Base-by-base conservation (phyloP, 78 protist genomes). In the Dictyostelium citrinum region DNA sequence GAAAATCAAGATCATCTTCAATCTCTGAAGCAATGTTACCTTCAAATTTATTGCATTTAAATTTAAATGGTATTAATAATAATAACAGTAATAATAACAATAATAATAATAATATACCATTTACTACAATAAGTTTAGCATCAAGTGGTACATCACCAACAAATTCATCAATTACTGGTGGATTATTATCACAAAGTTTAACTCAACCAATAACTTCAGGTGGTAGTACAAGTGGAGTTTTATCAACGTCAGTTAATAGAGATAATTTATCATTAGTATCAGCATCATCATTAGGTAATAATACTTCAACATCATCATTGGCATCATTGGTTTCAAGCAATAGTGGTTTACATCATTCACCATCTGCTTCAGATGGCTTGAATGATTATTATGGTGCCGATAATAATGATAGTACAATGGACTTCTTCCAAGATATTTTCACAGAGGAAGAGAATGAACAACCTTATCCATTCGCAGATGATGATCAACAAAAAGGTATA, bases 391-490 rank as follows among this genome's bases (percentile, higher is more conserved):
- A 17, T 10, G 51, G 43, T 27, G 86, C 2, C 2, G 27, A 5
- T 33, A 20, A 55, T 27, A 72, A 12, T 17, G 74, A 16, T 37
- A 24, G 58, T 35, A 55, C 70, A 16, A 22, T 78, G 9, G 61
- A 74, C 10, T 68, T 82, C 24, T 35, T 88, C 37, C 77, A 70
- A 70, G 93, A 78, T 37, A 88, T 88, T 1, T 88, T 78, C 39
- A 88, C 93, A 0, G 93, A 88, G 10, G 93, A 88, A 33, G 93
- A 88, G 22, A 58, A 77, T 24, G 93, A 88, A 35, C 93, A 78
- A 45, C 85, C 93, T 6, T 88, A 88, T 67, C 93, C 93, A 78
- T 88, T 88, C 24, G 64, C 76, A 3, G 91, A 84, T n/a, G 93
- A 88, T 82, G 93, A 88, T 33, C 75, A 58, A 58, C 93, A 88